A percentile compares a stretch with the other conserved stretches of the same genome.
Conservation (phyloP, 1,284 basidiomycete species). For the Pyrrhoderma noxium region DNA sequence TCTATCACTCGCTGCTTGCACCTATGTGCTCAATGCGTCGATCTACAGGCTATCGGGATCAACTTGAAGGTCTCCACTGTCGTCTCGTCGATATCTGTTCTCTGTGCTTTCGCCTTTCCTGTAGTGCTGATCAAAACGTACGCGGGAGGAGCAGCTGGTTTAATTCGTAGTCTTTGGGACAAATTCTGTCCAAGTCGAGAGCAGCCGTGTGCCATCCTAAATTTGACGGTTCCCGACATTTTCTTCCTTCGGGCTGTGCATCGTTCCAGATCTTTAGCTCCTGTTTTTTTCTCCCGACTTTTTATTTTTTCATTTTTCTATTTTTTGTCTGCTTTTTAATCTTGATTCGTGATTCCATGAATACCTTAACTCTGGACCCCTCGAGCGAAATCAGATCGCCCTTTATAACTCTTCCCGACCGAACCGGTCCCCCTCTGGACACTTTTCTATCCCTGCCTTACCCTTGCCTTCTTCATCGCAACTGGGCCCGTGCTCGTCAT, state of each 20-base stretch:
- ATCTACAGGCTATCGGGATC: neutral
- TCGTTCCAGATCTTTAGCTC: constrained; percentile 4
- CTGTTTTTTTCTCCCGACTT: neutral
- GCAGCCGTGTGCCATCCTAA: neutral
- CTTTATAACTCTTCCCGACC: constrained; percentile 10
- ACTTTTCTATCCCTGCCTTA: neutral
- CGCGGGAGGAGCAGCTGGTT: constrained; percentile 6
- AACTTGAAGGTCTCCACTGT: neutral
- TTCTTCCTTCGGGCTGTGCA: constrained; percentile 7
- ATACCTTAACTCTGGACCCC: neutral
- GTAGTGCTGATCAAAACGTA: constrained; percentile 11
- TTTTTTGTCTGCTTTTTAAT: constrained; percentile 1
- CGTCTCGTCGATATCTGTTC: neutral
- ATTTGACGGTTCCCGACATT: constrained; percentile 1
- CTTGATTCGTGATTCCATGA: neutral
- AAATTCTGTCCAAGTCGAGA: too few species aligned
- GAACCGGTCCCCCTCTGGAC: constrained; percentile 2
- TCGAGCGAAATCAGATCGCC: constrained; percentile 9
- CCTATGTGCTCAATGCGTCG: constrained; percentile 1
- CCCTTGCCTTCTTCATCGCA: neutral
- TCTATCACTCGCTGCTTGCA: neutral
- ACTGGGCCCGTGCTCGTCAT: neutral
- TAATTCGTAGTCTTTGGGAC: neutral
- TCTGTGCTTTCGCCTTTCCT: neutral
- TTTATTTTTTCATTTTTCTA: constrained; percentile 4